Evolutionary conservation across 179 eudicot species (phyloP), one percentile per base, ranked within the genome.

Genomic region (Heliamphora pulchella): DNA sequence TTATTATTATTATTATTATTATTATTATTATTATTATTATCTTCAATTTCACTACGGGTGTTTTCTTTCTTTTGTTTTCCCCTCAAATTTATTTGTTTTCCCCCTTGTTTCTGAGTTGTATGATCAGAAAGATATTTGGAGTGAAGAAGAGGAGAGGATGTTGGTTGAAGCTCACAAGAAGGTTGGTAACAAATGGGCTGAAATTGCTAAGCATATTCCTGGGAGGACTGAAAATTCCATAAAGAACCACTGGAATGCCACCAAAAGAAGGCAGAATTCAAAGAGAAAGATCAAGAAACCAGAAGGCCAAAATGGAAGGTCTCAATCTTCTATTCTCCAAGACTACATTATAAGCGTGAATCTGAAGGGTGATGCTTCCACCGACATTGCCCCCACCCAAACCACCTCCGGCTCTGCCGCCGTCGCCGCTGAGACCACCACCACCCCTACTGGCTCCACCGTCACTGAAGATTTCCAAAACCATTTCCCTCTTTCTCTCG

Each of bases 241-340:
- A 11, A 94, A 94, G 77, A 94, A 94, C 50, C 97, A 91, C 64
- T 94, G 95, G 97, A 91, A 94, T 81, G 91, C 93, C 0, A 91
- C 94, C 44, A 89, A 86, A 80, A 84, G 97, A 57, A 89, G 86
- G 77, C 91, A 86, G 59, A 83, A 81, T 48, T 87, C 90, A 2
- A 86, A 83, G 73, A 88, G 84, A 75, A 88, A 73, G 62, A 87
- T 44, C 80, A 86, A 86, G 63, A 87, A 81, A 58, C 73, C 47
- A n/a, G 44, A 80, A 3, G n/a, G 59, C 10, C 70, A 82, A 11
- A 59, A 55, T 54, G 81, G 77, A 13, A 68, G 74, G 10, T 61
- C 4, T 0, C 84, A 81, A 80, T 82, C 90, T n/a, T 84, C 90
- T 13, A 10, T 88, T 3, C 83, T 93, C 58, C 90, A 88, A 81